Evolutionary conservation across 768 basidiomycete species (phyloP).

Genomic region (Russula dissimulans): DNA sequence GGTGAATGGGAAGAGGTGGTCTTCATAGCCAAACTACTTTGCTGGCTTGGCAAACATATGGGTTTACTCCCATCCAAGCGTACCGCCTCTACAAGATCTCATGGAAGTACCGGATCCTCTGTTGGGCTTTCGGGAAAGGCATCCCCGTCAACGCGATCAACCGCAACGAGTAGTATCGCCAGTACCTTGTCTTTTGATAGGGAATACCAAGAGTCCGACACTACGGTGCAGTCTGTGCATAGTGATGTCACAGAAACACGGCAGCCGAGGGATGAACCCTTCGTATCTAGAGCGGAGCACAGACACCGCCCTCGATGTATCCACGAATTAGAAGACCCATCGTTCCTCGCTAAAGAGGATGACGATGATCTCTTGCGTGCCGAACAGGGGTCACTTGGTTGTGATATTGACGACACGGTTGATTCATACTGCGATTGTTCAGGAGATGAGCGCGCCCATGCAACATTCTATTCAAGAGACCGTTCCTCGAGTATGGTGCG

Average conservation of each 20-base stretch:
- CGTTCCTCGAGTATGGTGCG: conserved; percentile 31
- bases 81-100: not conserved
- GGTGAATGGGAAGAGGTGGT: conserved; percentile 61
- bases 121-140: conserved; percentile 1
- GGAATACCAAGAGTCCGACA: conserved; percentile 29
- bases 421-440: conserved; percentile 22
- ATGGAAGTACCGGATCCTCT: not conserved
- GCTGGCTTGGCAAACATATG: conserved; percentile 51
- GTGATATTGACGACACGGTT: conserved; percentile 3
- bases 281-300: conserved; percentile 2
- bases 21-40: conserved; percentile 56
- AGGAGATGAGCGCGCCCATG: conserved; percentile 1
- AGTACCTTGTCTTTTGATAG: conserved; percentile 28
- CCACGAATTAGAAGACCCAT: conserved; percentile 41
- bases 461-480: not conserved
- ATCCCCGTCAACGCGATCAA: conserved; percentile 28
- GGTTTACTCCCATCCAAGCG: conserved; percentile 27
- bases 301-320: conserved; percentile 33
- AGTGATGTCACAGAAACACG: conserved; percentile 20
- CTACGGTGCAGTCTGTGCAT: conserved; percentile 22
- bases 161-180: conserved; percentile 27
- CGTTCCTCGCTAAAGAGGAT: conserved; percentile 23
- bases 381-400: conserved; percentile 4
- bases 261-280: not conserved
- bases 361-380: conserved; percentile 9